Base-by-base conservation (phyloP, 106 monocot genomes). In the Hemerocallis citrina region DNA sequence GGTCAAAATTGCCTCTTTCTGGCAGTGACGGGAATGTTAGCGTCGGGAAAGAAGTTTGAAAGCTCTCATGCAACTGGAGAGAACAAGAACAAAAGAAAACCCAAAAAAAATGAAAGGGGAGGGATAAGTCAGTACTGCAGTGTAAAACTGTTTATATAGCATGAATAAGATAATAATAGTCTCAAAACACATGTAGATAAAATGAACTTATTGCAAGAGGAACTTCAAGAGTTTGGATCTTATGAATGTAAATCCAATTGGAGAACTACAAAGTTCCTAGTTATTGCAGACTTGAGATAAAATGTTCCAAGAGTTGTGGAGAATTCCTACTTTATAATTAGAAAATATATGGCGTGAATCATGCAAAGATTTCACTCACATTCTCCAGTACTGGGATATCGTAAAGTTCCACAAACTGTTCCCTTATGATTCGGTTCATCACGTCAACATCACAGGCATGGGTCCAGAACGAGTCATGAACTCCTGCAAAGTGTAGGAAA, bases 401-500 rank as follows among this genome's bases (percentile, higher is more conserved):
- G 74, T 93, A 88, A 25, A 93, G 88, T 52, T 81, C 81, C 57
- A 93, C 93, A 67, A 93, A 93, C 63, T 88, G 76, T 47, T 93
- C 85, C 16, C 93, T 75, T 62, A 93, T 57, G 38, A 88, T 88
- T 36, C 57, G 58, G 37, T 85, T 93, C 93, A 88, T 88, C 51
- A 64, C 67, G 66, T 93, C 88, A 32, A 93, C 93, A 64, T 93
- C 88, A 51, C 88, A 79, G 9, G 93, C 88, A 70, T 93, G 88
- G 12, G 85, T 88, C 93, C 93, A 93, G 63, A 85, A 88, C 10
- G 93, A 93, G 72, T 93, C 93, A 29, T 93, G 93, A 4, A 93
- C 88, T 30, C 88, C 92, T 92, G 72, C 68, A 72, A 3, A n/a
- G n/a, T n/a, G n/a, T n/a, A n/a, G n/a, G n/a, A n/a, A n/a, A n/a